phyloP scores from a whole-genome alignment of 768 basidiomycete genomes.

The Coprinellus micaceus region DNA sequence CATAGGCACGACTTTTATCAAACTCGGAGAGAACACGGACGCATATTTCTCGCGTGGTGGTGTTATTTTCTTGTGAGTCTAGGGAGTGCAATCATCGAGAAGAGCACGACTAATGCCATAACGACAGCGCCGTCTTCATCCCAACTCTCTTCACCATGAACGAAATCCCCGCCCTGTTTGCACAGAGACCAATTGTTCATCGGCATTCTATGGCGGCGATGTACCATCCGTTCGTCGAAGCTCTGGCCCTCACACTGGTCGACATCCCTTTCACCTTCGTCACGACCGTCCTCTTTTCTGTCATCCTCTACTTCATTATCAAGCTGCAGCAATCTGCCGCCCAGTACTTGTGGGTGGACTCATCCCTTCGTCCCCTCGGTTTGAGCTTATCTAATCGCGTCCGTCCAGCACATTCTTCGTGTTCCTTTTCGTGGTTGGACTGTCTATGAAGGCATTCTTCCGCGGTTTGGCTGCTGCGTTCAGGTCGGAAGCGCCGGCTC shows the following conservation, averaged over 20 bases:
- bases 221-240: conserved; percentile 41
- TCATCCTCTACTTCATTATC: conserved; percentile 62
- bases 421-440: conserved; percentile 51
- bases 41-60: conserved; percentile 71
- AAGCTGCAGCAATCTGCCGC: conserved; percentile 48
- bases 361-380: conserved; percentile 4
- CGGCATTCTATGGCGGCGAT: conserved; percentile 58
- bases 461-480: conserved; percentile 61
- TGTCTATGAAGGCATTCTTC: conserved; percentile 77
- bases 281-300: conserved; percentile 40
- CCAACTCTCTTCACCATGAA: conserved; percentile 59
- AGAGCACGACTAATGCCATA: background rate
- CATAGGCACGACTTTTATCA: conserved; percentile 62
- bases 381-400: conserved; percentile 1
- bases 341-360: conserved; percentile 61
- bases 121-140: conserved; percentile 48
- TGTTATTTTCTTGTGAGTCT: conserved; percentile 63
- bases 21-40: conserved; percentile 45
- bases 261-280: conserved; percentile 56
- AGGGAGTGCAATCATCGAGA: background rate
- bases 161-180: conserved; percentile 62
- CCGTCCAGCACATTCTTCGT: conserved; percentile 51
- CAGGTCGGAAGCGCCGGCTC: conserved; percentile 56
- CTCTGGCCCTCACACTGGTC: conserved; percentile 55
- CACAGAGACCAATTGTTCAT: conserved; percentile 56